Conservation (phyloP, 2,329 filamentous ascomycete species). For the Alternaria arbusti region DNA sequence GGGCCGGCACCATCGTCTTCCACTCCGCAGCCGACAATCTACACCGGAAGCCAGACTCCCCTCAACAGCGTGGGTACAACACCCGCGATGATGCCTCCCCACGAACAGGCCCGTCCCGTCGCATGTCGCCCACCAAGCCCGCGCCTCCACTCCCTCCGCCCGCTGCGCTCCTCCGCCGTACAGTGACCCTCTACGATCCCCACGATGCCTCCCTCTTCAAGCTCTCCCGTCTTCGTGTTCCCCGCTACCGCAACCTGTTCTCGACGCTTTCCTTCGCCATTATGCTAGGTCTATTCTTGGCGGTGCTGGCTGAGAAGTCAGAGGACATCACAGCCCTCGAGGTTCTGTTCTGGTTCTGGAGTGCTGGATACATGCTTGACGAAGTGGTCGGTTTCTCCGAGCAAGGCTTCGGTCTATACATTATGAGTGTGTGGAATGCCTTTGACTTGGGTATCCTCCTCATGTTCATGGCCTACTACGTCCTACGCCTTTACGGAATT, state of each 20-base stretch:
- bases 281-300: conserved; percentile 82
- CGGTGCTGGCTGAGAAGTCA: conserved; percentile 78
- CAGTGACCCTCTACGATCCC: conserved; percentile 88
- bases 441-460: conserved; percentile 91
- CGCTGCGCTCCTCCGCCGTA: conserved; percentile 64
- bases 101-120: conserved; percentile 38
- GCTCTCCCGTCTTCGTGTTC: conserved; percentile 86
- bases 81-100: conserved; percentile 36
- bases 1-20: conserved; percentile 94
- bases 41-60: conserved; percentile 65
- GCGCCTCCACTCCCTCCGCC: conserved; percentile 29
- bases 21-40: conserved; percentile 86
- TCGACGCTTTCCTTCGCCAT: conserved; percentile 87
- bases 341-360: conserved; percentile 97
- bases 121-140: conserved; percentile 31
- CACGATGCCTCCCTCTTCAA: conserved; percentile 90
- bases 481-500: conserved; percentile 85
- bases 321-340: conserved; percentile 83
- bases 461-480: conserved; percentile 86
- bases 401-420: conserved; percentile 93
- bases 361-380: conserved; percentile 94
- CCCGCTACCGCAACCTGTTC: conserved; percentile 87
- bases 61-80: conserved; percentile 28
- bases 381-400: conserved; percentile 96
- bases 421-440: conserved; percentile 97